Conservation (phyloP, 2,329 filamentous ascomycete species). For the Zasmidium citrigriseum region DNA sequence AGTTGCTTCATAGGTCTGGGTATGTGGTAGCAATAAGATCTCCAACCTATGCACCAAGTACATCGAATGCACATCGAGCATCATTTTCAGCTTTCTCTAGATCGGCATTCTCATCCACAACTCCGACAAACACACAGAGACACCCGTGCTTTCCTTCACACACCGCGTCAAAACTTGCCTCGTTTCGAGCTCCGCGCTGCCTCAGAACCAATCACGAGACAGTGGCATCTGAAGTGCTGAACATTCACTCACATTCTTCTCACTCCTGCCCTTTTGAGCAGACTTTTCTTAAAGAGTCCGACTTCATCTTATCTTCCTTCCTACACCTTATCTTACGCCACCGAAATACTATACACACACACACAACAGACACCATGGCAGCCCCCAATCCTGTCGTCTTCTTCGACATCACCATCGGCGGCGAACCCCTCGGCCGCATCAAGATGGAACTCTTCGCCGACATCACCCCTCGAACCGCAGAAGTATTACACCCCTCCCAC, state of each 20-base stretch:
- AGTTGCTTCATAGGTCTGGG: too few species aligned
- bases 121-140: background rate
- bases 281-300: background rate
- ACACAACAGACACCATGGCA: background rate
- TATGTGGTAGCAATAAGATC: too few species aligned
- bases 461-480: constrained; percentile 75
- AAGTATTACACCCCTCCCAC: constrained; percentile 40
- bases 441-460: constrained; percentile 90
- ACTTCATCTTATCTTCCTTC: too few species aligned
- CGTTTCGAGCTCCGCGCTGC: too few species aligned
- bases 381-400: constrained; percentile 59
- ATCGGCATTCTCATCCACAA: too few species aligned
- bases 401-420: constrained; percentile 79
- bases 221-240: background rate
- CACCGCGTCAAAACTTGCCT: too few species aligned
- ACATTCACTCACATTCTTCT: constrained; percentile 2
- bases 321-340: too few species aligned
- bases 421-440: constrained; percentile 81
- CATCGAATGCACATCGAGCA: too few species aligned
- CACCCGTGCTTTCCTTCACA: too few species aligned
- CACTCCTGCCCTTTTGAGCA: constrained; percentile 1
- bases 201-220: constrained; percentile 5
- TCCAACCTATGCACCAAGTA: too few species aligned
- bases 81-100: too few species aligned
- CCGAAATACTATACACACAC: background rate